These are phyloP conservation scores for Chloromonas sp. DNA, from an alignment of 163 green algal species.

Conservation along the genomic window DNA sequence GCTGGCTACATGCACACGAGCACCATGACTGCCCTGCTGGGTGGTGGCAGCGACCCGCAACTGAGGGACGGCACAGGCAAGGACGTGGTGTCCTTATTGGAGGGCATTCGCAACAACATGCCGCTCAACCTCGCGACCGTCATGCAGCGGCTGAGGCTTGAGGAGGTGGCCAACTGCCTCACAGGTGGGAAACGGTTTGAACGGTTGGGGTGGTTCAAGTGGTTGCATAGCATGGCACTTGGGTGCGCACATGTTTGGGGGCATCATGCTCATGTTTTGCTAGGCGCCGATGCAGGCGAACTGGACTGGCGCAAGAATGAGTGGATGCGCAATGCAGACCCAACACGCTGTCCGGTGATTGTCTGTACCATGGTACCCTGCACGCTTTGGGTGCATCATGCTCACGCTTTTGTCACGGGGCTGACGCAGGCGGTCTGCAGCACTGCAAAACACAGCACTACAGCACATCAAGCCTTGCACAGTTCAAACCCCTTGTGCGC, in stretches of 20 bases:
- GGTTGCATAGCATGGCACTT: background rate
- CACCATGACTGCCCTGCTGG: conserved; percentile 68
- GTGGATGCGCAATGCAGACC: no score
- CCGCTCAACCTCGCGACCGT: conserved; percentile 51
- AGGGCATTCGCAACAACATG: conserved; percentile 58
- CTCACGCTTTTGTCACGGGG: no score
- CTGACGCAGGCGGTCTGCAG: no score
- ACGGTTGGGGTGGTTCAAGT: background rate
- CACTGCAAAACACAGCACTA: no score
- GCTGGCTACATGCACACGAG: conserved; percentile 79
- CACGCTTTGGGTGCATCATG: no score
- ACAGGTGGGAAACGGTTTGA: background rate
- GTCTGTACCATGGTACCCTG: no score
- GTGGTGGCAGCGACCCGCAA: conserved; percentile 74
- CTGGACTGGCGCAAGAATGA: no score
- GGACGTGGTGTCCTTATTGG: conserved; percentile 66
- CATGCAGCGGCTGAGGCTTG: conserved; percentile 60
- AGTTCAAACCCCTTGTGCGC: no score
- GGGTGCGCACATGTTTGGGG: background rate
- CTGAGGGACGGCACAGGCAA: conserved; percentile 65
- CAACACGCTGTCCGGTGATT: no score
- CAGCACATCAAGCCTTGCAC: no score
- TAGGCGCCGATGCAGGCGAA: no score
- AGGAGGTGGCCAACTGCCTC: conserved; percentile 47
- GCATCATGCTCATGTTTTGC: no score